Conservation (phyloP, 2,329 filamentous ascomycete species). For the Fusarium burgessii region DNA sequence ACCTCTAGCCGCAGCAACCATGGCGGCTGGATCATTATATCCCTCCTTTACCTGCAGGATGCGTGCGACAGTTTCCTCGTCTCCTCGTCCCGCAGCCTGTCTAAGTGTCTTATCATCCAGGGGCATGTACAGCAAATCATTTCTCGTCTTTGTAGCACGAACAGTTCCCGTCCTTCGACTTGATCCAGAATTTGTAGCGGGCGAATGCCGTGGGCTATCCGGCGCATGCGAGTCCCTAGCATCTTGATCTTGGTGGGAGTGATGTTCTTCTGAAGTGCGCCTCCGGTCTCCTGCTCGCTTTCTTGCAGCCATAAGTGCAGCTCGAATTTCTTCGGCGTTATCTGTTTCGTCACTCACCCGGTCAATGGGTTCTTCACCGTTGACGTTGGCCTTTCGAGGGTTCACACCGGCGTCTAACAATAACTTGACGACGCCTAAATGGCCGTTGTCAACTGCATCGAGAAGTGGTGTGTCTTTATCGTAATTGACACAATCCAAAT, state of each 20-base stretch:
- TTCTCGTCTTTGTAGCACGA: conserved; percentile 73
- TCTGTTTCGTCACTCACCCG: conserved; percentile 81
- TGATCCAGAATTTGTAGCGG: conserved; percentile 57
- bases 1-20: conserved; percentile 91
- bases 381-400: conserved; percentile 89
- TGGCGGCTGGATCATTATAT: conserved; percentile 82
- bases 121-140: conserved; percentile 72
- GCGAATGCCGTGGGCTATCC: conserved; percentile 70
- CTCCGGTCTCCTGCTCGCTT: conserved; percentile 66
- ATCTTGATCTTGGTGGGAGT: conserved; percentile 61
- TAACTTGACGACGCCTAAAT: conserved; percentile 87
- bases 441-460: conserved; percentile 95
- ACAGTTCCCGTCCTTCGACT: conserved; percentile 66
- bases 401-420: conserved; percentile 90
- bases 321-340: conserved; percentile 83
- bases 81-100: conserved; percentile 69
- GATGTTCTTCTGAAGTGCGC: conserved; percentile 69
- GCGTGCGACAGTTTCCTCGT: conserved; percentile 70
- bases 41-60: conserved; percentile 71
- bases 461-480: conserved; percentile 94
- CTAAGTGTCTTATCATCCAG: conserved; percentile 72
- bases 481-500: conserved; percentile 81
- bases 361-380: conserved; percentile 91
- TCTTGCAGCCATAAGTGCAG: conserved; percentile 70
- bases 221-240: conserved; percentile 65